phyloP scores from a whole-genome alignment of 2,329 filamentous ascomycete genomes.

The Cladophialophora psammophila region DNA sequence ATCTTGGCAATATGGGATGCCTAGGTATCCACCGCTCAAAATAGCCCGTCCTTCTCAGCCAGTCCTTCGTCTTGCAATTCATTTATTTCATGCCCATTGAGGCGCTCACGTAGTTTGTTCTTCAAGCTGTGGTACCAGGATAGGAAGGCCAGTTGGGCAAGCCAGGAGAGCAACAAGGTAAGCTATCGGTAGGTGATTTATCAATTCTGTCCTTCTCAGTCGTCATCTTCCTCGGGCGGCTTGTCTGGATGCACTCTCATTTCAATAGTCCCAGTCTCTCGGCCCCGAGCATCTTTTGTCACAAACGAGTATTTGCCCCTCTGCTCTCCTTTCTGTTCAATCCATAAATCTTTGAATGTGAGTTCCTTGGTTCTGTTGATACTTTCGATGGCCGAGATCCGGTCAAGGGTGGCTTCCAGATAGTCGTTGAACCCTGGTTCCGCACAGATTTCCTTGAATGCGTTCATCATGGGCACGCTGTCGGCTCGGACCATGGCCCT shows the following conservation, averaged over 20 bases:
- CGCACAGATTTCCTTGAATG: constrained; percentile 83
- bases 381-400: constrained; percentile 92
- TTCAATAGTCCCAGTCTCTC: constrained; percentile 56
- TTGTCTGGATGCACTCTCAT: constrained; percentile 36
- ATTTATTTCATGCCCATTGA: too few relatives aligned
- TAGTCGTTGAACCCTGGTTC: constrained; percentile 80
- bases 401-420: constrained; percentile 79
- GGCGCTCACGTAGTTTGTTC: too few relatives aligned
- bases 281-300: constrained; percentile 56
- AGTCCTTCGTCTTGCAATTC: too few relatives aligned
- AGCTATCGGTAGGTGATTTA: not conserved
- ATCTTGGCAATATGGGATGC: too few relatives aligned
- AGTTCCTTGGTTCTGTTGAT: constrained; percentile 92
- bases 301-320: constrained; percentile 75
- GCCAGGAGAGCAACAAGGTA: not conserved
- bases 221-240: constrained; percentile 27
- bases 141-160: too few relatives aligned
- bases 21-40: too few relatives aligned
- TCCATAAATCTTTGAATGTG: constrained; percentile 91
- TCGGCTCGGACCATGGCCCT: constrained; percentile 87
- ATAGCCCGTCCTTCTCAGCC: too few relatives aligned
- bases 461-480: constrained; percentile 93
- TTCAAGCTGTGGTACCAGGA: too few relatives aligned
- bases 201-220: constrained; percentile 4
- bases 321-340: constrained; percentile 57